A percentile compares a stretch with the other conserved stretches of the same genome.
Conservation (phyloP, 305 asterid genomes). For the Fraxinus ornus region DNA sequence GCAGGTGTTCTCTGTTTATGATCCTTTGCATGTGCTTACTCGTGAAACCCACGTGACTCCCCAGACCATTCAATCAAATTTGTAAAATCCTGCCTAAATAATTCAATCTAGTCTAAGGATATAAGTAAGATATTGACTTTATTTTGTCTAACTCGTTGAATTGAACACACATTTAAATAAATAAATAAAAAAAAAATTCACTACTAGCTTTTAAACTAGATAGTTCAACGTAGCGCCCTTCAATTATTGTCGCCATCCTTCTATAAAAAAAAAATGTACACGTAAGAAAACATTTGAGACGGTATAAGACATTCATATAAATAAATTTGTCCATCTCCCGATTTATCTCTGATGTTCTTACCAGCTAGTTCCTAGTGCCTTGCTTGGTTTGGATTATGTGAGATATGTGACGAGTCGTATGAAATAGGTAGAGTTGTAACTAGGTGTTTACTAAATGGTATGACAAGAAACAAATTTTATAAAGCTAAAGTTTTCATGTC, state of each 20-base stretch:
- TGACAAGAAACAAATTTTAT: neutral
- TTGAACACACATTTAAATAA: neutral
- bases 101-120: neutral
- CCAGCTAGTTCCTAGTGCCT: neutral
- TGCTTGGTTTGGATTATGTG: neutral
- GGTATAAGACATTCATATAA: neutral
- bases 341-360: neutral
- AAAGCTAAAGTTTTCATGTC: constrained; percentile 14
- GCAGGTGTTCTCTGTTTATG: constrained; percentile 39
- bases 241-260: neutral
- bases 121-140: neutral
- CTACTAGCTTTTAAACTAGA: neutral
- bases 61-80: constrained; percentile 23
- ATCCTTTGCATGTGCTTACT: constrained; percentile 36
- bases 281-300: neutral
- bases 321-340: neutral
- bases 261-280: neutral
- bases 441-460: neutral
- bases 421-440: neutral
- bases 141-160: neutral
- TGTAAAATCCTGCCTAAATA: constrained; percentile 23
- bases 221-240: neutral
- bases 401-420: neutral
- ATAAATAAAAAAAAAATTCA: neutral
- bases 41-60: constrained; percentile 48